These are phyloP conservation scores for Penicillium concentricum DNA, from an alignment of 2,329 filamentous ascomycete species.

Conservation along the genomic window DNA sequence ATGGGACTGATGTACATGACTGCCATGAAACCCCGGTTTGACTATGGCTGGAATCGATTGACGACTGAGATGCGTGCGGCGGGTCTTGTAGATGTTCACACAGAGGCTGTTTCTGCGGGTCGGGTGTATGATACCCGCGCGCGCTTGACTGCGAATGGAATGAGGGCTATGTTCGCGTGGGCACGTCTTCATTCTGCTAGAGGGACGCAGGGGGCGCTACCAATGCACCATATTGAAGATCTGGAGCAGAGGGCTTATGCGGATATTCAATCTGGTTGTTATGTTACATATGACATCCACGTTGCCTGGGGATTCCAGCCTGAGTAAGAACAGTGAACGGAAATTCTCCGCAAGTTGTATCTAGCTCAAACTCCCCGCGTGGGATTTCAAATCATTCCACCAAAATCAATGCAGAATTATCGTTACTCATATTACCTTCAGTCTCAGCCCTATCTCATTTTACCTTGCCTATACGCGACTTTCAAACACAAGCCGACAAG, in stretches of 20 bases:
- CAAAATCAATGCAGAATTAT: not conserved
- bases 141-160: constrained; percentile 1
- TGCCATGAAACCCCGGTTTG: not conserved
- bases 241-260: constrained; percentile 2
- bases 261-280: constrained; percentile 13
- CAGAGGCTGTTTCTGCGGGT: not conserved
- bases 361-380: not conserved
- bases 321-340: not conserved
- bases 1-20: not conserved
- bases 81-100: not conserved
- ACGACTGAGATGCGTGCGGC: not conserved
- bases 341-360: not conserved
- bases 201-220: not conserved
- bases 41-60: not conserved
- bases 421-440: not conserved
- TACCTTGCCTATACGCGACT: not conserved
- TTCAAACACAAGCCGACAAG: constrained; percentile 1
- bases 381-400: not conserved
- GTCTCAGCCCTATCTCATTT: not conserved
- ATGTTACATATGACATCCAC: constrained; percentile 12
- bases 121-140: not conserved
- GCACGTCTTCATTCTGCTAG: not conserved
- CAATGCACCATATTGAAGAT: not conserved
- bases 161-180: constrained; percentile 1
- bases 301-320: constrained; percentile 4